These are phyloP conservation scores for Alternaria brassicicola DNA, from an alignment of 2,329 filamentous ascomycete species.

Conservation along the genomic window DNA sequence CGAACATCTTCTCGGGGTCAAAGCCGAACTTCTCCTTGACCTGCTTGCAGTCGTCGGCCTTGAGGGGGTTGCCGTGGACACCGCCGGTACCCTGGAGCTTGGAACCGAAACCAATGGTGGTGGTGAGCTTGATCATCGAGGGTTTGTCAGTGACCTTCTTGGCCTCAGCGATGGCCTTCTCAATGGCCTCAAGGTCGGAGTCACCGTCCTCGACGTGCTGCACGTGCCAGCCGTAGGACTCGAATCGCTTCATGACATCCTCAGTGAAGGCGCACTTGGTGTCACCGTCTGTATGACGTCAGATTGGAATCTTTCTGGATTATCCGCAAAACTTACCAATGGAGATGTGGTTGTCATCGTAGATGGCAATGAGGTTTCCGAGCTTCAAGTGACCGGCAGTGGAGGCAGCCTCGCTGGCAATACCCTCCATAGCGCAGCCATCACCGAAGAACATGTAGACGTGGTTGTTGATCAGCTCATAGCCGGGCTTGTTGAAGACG, in stretches of 20 bases:
- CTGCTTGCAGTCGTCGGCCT: slow-evolving; percentile 90
- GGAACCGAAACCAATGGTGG: slow-evolving; percentile 96
- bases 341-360: slow-evolving; percentile 98
- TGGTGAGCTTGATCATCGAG: slow-evolving; percentile 93
- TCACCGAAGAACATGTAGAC: slow-evolving; percentile 97
- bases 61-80: slow-evolving; percentile 95
- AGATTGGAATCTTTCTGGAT: slow-evolving; percentile 7
- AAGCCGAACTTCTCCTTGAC: slow-evolving; percentile 97
- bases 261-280: slow-evolving; percentile 97
- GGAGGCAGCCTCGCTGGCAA: slow-evolving; percentile 90
- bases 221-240: slow-evolving; percentile 96
- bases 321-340: slow-evolving; percentile 59
- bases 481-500: slow-evolving; percentile 95
- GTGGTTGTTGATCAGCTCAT: slow-evolving; percentile 91
- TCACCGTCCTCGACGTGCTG: slow-evolving; percentile 86
- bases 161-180: slow-evolving; percentile 83
- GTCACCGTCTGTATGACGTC: slow-evolving; percentile 72
- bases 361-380: slow-evolving; percentile 95
- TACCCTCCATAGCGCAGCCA: slow-evolving; percentile 98
- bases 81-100: slow-evolving; percentile 90
- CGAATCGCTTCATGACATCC: slow-evolving; percentile 92
- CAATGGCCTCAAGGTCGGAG: slow-evolving; percentile 83
- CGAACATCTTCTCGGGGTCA: slow-evolving; percentile 91
- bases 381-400: slow-evolving; percentile 95
- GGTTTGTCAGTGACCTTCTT: slow-evolving; percentile 95